Evolutionary conservation across 108 stramenopile species (phyloP).

Genomic region (Stephanodiscus minutulus): DNA sequence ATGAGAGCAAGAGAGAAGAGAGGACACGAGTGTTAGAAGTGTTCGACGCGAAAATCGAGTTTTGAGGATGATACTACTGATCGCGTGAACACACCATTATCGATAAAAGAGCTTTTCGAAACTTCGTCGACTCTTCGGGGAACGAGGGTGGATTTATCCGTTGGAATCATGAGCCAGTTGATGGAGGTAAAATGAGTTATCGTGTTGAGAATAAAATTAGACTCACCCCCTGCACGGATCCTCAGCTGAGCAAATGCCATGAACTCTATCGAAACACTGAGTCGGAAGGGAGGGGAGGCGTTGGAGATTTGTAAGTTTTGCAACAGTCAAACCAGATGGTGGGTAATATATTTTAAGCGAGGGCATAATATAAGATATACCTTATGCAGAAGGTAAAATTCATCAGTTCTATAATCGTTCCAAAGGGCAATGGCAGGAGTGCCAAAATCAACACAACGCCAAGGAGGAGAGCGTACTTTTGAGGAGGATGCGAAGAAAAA

Average conservation of each 20-base stretch:
- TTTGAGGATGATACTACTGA: neutral
- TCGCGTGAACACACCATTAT: slow-evolving; percentile 5
- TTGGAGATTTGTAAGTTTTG: neutral
- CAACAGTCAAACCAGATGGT: too few species aligned
- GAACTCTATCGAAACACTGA: slow-evolving; percentile 29
- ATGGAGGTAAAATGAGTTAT: neutral
- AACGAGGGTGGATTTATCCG: neutral
- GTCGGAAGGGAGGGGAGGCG: neutral
- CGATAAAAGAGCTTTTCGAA: slow-evolving; percentile 24
- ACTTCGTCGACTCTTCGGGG: slow-evolving; percentile 7
- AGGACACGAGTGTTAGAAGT: neutral
- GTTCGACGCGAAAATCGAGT: neutral
- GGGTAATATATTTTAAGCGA: too few species aligned
- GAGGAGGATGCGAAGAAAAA: slow-evolving; percentile 15
- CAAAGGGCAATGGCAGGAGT: slow-evolving; percentile 34
- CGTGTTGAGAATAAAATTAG: neutral
- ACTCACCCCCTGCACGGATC: slow-evolving; percentile 31
- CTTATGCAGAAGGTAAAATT: slow-evolving; percentile 41
- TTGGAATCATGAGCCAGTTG: neutral
- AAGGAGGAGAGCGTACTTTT: slow-evolving; percentile 27
- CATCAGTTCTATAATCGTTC: slow-evolving; percentile 28
- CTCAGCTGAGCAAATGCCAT: slow-evolving; percentile 29
- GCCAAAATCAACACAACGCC: slow-evolving; percentile 25
- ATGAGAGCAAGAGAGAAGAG: neutral
- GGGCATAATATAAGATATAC: too few species aligned